A percentile compares a stretch with the other conserved stretches of the same genome.
Conservation (phyloP, 371 early-diverging fungal species). For the Mucor sp. region DNA sequence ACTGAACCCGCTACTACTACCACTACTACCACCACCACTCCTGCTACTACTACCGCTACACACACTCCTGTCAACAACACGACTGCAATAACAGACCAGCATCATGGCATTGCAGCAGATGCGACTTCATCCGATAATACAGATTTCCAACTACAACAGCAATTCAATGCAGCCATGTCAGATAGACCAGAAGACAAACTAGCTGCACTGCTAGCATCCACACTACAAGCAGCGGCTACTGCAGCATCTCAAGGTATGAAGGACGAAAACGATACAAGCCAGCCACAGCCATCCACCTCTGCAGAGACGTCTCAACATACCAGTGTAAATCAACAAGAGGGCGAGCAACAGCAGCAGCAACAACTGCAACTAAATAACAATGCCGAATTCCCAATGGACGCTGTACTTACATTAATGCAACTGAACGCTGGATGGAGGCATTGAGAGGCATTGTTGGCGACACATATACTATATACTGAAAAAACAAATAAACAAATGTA, state of each 20-base stretch:
- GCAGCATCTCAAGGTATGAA: slow-evolving; percentile 11
- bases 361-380: slow-evolving; percentile 19
- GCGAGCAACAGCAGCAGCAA: slow-evolving; percentile 2
- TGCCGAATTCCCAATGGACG: slow-evolving; percentile 66
- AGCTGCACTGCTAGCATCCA: slow-evolving; percentile 25
- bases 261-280: not conserved
- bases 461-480: not conserved
- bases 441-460: slow-evolving; percentile 10
- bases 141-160: slow-evolving; percentile 4
- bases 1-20: not conserved
- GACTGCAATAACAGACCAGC: too few species aligned
- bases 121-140: not conserved
- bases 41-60: too few species aligned
- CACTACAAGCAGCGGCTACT: slow-evolving; percentile 22
- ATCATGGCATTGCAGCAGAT: too few species aligned
- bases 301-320: not conserved
- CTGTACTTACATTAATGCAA: slow-evolving; percentile 67
- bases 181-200: slow-evolving; percentile 31
- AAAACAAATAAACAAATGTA: slow-evolving; percentile 6
- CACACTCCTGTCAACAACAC: too few species aligned
- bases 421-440: slow-evolving; percentile 65
- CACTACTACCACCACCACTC: too few species aligned
- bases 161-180: not conserved
- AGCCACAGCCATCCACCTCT: not conserved
- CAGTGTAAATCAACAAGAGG: not conserved